Evolutionary conservation across 2,329 filamentous ascomycete genomes (phyloP), one percentile per base, ranked within the genome.

Genomic region (Clarireedia monteithiana): DNA sequence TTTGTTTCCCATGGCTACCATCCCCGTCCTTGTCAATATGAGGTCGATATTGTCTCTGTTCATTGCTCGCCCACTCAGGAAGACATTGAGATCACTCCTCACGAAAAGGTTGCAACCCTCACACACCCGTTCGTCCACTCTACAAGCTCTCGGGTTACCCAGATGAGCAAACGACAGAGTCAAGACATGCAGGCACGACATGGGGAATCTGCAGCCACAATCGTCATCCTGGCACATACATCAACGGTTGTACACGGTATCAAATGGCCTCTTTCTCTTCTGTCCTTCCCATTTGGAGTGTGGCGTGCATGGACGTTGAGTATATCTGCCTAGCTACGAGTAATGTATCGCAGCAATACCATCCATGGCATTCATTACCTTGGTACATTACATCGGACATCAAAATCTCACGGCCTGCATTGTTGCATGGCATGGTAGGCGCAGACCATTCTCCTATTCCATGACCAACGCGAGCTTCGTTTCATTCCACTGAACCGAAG

Each of bases 161-260:
- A 27, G 17, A 15, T 36, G 27, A 12, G 12, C 15, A 53, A 20
- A 27, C 5, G n/a, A 20, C 20, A 48, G 23, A 6, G 6, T 36
- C 20, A 46, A 53, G 27, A 30, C 3, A 53, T 53, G 50, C 50
- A 53, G 50, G 51, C 30, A 53, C 42, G 27, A 26, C 20, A 47
- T 39, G 44, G 30, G n/a, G 17, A 26, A 39, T 5, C 50, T 53
- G 42, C 42, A 53, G 51, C 51, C 51, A 48, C 51, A 17, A 24
- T 34, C 51, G 51, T 53, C 51, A 53, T 53, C 42, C 42, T 48
- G 30, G 23, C 46, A 23, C 30, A 9, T 38, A 27, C 51, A 53
- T 30, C 48, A 53, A 46, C 30, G 17, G 40, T 53, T 53, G 51
- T 53, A 48, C 30, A 34, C 30, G 23, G 44, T 39, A 30, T 53